Conservation (phyloP, 1,284 basidiomycete species). For the Exobasidium cylindrosporum region DNA sequence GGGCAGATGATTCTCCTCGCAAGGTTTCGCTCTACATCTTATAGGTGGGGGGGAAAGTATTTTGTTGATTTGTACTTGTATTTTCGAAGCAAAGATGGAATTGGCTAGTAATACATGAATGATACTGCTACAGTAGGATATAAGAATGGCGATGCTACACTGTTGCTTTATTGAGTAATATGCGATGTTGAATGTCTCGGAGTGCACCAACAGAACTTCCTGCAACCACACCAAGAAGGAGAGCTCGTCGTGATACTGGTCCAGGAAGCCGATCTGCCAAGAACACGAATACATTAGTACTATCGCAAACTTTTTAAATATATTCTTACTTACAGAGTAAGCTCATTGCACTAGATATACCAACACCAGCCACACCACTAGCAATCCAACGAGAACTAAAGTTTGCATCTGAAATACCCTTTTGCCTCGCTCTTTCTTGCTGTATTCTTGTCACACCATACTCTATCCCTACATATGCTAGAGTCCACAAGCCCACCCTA, state of each 20-base stretch:
- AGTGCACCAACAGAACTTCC: conserved; percentile 5
- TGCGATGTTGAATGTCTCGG: conserved; percentile 4
- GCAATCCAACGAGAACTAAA: conserved; percentile 33
- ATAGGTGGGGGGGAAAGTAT: background rate
- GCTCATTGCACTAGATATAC: conserved; percentile 25
- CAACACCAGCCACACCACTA: conserved; percentile 34
- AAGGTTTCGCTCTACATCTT: conserved; percentile 13
- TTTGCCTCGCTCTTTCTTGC: conserved; percentile 10
- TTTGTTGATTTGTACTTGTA: too few species aligned
- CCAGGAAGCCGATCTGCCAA: conserved; percentile 8
- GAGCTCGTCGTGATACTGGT: conserved; percentile 1
- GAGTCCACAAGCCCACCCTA: conserved; percentile 37
- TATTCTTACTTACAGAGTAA: conserved; percentile 21
- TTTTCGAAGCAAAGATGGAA: too few species aligned
- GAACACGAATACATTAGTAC: background rate
- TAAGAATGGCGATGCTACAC: too few species aligned
- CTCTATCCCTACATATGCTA: conserved; percentile 40
- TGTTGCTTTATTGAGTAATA: background rate
- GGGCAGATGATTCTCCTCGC: conserved; percentile 9
- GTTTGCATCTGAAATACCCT: conserved; percentile 16
- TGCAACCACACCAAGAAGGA: background rate
- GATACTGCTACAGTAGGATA: too few species aligned
- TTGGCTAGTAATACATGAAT: too few species aligned
- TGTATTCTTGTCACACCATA: conserved; percentile 13
- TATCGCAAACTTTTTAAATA: background rate